Evolutionary conservation across 2,329 filamentous ascomycete genomes (phyloP).

Genomic region (Neospermospora avenae): DNA sequence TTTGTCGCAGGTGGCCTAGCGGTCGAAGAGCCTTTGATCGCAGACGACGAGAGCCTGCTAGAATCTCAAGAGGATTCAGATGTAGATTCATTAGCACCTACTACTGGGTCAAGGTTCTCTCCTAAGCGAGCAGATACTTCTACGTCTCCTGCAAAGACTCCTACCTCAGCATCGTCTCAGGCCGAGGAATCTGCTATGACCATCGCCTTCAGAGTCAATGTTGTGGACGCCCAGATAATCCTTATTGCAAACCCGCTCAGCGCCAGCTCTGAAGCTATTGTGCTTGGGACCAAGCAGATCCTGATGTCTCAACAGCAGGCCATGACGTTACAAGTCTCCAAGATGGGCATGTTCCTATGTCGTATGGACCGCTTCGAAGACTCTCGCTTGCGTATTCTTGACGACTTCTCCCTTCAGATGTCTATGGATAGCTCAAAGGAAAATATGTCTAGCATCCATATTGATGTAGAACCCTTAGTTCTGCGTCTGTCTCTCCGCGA

Average conservation of each 20-base stretch:
- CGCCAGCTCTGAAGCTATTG: constrained; percentile 89
- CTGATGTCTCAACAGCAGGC: constrained; percentile 92
- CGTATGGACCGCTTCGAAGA: constrained; percentile 98
- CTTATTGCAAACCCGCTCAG: constrained; percentile 92
- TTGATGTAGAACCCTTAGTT: constrained; percentile 88
- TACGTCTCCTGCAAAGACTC: constrained; percentile 27
- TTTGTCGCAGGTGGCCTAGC: constrained; percentile 74
- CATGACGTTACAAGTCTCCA: constrained; percentile 85
- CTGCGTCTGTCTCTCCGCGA: constrained; percentile 87
- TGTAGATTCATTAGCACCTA: constrained; percentile 46
- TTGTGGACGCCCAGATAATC: constrained; percentile 95
- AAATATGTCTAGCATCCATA: constrained; percentile 72
- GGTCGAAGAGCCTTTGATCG: constrained; percentile 55
- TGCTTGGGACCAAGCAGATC: constrained; percentile 90
- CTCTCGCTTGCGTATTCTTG: constrained; percentile 83
- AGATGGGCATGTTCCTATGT: constrained; percentile 97
- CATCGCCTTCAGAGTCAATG: constrained; percentile 84
- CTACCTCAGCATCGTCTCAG: constrained; percentile 31
- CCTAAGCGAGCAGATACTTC: constrained; percentile 12
- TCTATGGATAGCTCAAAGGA: constrained; percentile 71
- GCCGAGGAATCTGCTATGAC: constrained; percentile 53
- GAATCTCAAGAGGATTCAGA: constrained; percentile 60
- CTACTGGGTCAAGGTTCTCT: constrained; percentile 6
- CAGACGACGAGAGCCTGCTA: constrained; percentile 48
- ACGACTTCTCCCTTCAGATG: constrained; percentile 91